Base-by-base conservation (phyloP, 768 basidiomycete species). In the Pisolithus microcarpus region DNA sequence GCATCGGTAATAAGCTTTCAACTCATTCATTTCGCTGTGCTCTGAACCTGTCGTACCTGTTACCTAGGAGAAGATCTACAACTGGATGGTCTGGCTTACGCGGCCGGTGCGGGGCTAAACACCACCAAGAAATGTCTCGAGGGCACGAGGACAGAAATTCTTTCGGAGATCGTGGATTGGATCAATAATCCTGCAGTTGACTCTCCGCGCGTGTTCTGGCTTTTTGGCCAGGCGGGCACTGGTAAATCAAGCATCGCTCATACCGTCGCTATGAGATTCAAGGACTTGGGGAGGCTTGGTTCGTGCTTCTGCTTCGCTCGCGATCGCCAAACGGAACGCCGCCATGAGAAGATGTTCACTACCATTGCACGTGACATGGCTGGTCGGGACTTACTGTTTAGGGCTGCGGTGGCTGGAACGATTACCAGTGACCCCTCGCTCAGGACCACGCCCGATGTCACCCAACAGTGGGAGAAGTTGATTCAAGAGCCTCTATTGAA, bases 101-200 rank as follows among this genome's bases (percentile, higher is more conserved):
- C 52, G n/a, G 4, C 9, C 7, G 48, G 48, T 15, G 52, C 48
- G 8, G 48, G 48, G 18, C 23, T 43, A 31, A 50, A 56, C 23
- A 43, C 51, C 0, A 38, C 40, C 23, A 45, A 48, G 39, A 36
- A 36, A 40, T 66, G 64, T 38, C 53, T 62, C 7, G 19, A 49
- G 1, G 58, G 55, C 5, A 69, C 67, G 4, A 61, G 63, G 7
- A 26, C 40, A 18, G 53, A 50, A 15, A 57, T 68, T 28, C 52
- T 67, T 38, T 55, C 61, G 23, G 58, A 60, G 19, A 63, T 69
- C 34, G 48, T 40, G n/a, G 44, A 56, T 13, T 69, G 67, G 67
- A 44, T 54, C 16, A 53, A 58, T 40, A 39, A 53, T 37, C 47
- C 48, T 11, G 26, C 39, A 13, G 43, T 39, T 13, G 30, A 54